Evolutionary conservation across 2,329 filamentous ascomycete genomes (phyloP), one percentile per base, ranked within the genome.

Genomic region (Exophiala phaeomuriformis): DNA sequence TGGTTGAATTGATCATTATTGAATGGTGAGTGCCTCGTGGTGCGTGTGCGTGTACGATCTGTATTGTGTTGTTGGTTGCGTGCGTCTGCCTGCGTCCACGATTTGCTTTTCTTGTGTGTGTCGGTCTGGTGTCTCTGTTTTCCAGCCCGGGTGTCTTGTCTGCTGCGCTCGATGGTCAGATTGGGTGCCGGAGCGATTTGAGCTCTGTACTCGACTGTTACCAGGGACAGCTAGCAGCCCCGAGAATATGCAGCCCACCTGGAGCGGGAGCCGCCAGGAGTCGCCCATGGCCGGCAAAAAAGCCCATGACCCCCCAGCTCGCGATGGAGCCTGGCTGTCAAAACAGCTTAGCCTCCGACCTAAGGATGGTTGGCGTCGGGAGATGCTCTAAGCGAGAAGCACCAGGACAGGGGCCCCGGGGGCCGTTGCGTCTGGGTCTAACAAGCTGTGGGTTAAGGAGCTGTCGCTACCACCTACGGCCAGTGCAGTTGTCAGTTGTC

Each of bases 381-480:
- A 61, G 54, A 59, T 56, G 54, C 57, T 56, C 54, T 61, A 61
- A 61, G 59, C 59, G 59, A 61, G 58, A 58, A 53, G 53, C 58
- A 52, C 54, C 49, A 51, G 51, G 58, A 59, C 53, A 46, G 36
- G 53, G 57, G 49, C 41, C 45, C 52, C 48, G 51, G 51, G 57
- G 6, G 10, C 36, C 36, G 39, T 28, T 27, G 39, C 28, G 39
- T 28, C 39, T 19, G 46, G 19, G 42, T 28, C 45, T 46, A 31
- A 40, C 37, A 40, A 47, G 40, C 52, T 50, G 40, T 39, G 47
- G 49, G 36, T 39, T 40, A 45, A 42, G 40, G 33, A 46, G 42
- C 35, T 30, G 35, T 19, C 19, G 19, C 19, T 19, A 19, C 19
- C 19, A 19, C 19, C 2, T 2, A 19, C 19, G 19, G 19, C 19